Percentiles rank a stretch among this genome's conserved stretches.
phyloP scores from a whole-genome alignment of 2,329 filamentous ascomycete species.

The Nannizzia gypsea region DNA sequence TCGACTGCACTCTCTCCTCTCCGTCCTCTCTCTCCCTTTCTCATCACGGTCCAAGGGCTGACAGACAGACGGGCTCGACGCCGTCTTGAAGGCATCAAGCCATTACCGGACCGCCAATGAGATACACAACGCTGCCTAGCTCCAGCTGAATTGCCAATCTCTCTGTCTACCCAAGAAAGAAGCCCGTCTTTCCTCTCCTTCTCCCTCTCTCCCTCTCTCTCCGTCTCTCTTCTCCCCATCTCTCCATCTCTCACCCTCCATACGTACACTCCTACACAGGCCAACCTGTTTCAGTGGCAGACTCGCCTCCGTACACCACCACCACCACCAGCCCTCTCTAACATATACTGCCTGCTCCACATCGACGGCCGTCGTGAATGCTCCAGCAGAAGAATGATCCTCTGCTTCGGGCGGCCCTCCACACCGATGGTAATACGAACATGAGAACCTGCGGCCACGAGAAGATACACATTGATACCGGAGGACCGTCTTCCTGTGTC shows the following conservation, averaged over 20 bases:
- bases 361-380: conserved; percentile 6
- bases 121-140: background rate
- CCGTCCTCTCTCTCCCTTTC: conserved; percentile 1
- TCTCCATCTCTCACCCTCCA: background rate
- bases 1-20: background rate
- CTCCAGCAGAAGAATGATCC: conserved; percentile 9
- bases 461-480: background rate
- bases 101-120: background rate
- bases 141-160: conserved; percentile 2
- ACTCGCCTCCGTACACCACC: conserved; percentile 9
- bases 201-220: conserved; percentile 1
- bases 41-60: background rate
- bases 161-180: background rate
- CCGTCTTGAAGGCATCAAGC: background rate
- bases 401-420: background rate
- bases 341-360: too few relatives aligned
- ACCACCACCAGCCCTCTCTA: conserved; percentile 9
- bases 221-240: background rate
- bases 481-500: background rate
- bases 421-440: conserved; percentile 6
- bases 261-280: background rate
- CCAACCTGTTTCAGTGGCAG: background rate
- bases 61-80: background rate
- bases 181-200: conserved; percentile 6
- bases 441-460: conserved; percentile 1